These are phyloP conservation scores for Calonectria pteridis DNA, from an alignment of 2,329 filamentous ascomycete species.

Conservation along the genomic window DNA sequence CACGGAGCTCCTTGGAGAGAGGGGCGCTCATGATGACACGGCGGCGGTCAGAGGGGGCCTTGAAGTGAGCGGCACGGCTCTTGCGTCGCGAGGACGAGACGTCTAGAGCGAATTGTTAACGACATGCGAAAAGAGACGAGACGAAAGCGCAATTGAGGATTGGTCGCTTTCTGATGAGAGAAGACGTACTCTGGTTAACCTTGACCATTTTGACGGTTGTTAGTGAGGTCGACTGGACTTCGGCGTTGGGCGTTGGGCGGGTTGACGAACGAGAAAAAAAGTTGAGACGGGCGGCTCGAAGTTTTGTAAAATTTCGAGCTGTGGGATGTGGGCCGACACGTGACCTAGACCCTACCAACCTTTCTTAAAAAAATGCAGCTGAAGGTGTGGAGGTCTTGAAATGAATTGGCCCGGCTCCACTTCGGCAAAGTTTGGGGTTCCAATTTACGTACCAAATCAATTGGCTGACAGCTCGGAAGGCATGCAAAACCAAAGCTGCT, in stretches of 20 bases:
- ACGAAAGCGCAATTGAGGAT: conserved; percentile 2
- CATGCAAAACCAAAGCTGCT: background rate
- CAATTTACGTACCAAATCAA: background rate
- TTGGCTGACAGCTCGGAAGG: background rate
- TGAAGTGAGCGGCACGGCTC: conserved; percentile 99
- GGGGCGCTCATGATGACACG: conserved; percentile 97
- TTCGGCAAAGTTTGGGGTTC: background rate
- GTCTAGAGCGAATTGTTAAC: conserved; percentile 53
- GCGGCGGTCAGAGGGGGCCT: conserved; percentile 92
- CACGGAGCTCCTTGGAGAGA: conserved; percentile 95
- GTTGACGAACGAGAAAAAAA: conserved; percentile 36
- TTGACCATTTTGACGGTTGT: conserved; percentile 74
- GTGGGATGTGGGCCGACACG: conserved; percentile 44
- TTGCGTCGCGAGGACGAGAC: conserved; percentile 90
- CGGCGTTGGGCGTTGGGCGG: conserved; percentile 50
- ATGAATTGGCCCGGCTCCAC: background rate
- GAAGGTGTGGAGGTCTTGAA: background rate
- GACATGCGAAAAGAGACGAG: conserved; percentile 17
- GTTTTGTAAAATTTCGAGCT: conserved; percentile 46
- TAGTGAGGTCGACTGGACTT: conserved; percentile 43
- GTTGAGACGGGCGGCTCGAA: conserved; percentile 18
- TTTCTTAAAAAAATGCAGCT: background rate
- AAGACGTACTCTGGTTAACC: conserved; percentile 70
- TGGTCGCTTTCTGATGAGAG: background rate
- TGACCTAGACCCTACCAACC: conserved; percentile 39